Evolutionary conservation across 2,329 filamentous ascomycete species (phyloP).

Genomic region (Fonsecaea erecta): DNA sequence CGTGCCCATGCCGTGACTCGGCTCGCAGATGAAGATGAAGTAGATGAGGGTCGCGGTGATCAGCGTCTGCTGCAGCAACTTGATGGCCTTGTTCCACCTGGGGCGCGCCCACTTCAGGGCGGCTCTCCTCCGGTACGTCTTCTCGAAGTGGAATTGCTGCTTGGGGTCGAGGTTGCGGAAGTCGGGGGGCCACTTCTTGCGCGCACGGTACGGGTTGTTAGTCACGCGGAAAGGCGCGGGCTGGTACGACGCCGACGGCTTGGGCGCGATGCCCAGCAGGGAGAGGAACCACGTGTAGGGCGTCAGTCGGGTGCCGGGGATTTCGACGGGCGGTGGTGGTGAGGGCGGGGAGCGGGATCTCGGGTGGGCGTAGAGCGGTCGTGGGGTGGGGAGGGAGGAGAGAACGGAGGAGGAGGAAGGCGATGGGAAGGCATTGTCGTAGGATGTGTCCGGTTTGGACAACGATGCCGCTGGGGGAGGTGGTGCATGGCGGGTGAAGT

Average conservation of each 20-base stretch:
- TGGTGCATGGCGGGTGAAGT: constrained; percentile 28
- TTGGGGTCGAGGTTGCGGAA: constrained; percentile 65
- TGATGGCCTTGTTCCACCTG: constrained; percentile 61
- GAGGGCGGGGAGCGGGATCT: constrained; percentile 3
- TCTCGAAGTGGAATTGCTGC: constrained; percentile 70
- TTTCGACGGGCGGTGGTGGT: constrained; percentile 9
- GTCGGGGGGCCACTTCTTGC: constrained; percentile 68
- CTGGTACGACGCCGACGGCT: constrained; percentile 26
- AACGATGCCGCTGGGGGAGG: constrained; percentile 13
- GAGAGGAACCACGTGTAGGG: constrained; percentile 32
- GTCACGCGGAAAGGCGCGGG: constrained; percentile 36
- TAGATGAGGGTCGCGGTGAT: constrained; percentile 44
- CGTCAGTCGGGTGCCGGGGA: constrained; percentile 24
- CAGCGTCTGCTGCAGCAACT: constrained; percentile 60
- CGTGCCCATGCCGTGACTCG: constrained; percentile 30
- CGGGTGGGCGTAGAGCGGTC: constrained; percentile 25
- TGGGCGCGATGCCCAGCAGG: constrained; percentile 29
- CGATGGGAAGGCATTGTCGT: neutral
- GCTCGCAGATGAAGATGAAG: constrained; percentile 37
- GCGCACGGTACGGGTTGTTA: constrained; percentile 63
- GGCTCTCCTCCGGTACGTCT: constrained; percentile 65
- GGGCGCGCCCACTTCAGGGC: constrained; percentile 66
- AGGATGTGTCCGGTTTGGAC: neutral
- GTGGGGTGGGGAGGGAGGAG: constrained; percentile 18
- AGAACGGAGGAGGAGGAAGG: neutral